A percentile compares a stretch with the other conserved stretches of the same genome.
These are phyloP conservation scores for Immersiella caudata DNA, from an alignment of 495 filamentous ascomycete species.

Conservation along the genomic window DNA sequence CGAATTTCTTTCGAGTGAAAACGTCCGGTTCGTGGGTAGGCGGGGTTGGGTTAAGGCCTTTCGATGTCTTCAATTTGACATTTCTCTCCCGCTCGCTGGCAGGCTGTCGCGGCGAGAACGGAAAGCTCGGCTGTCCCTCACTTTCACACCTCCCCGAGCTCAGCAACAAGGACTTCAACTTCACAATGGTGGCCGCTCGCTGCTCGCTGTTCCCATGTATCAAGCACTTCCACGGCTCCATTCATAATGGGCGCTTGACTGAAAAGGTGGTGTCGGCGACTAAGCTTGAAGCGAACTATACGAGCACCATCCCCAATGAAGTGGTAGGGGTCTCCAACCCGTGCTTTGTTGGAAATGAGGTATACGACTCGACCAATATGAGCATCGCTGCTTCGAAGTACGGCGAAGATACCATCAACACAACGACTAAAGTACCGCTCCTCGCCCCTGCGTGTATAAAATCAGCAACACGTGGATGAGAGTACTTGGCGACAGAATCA, in stretches of 20 bases:
- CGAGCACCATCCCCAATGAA: not conserved
- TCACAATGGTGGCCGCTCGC: not conserved
- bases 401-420: not conserved
- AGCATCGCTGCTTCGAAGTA: not conserved
- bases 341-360: not conserved
- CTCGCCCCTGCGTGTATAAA: not conserved
- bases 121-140: not conserved
- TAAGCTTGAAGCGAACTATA: not conserved
- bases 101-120: slow-evolving; percentile 2
- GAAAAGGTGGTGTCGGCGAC: not conserved
- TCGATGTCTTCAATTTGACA: slow-evolving; percentile 2
- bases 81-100: slow-evolving; percentile 3
- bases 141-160: not conserved
- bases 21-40: not conserved
- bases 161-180: not conserved
- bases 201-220: slow-evolving; percentile 11
- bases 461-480: slow-evolving; percentile 1
- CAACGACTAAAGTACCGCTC: not conserved
- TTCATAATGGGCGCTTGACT: not conserved
- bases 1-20: not conserved
- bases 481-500: not conserved
- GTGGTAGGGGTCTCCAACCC: not conserved
- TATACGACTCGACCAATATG: slow-evolving; percentile 15
- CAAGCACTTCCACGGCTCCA: not conserved
- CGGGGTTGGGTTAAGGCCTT: not conserved